These are phyloP conservation scores for Eimeria necatrix DNA, from an alignment of 169 alveolate species.

Conservation along the genomic window DNA sequence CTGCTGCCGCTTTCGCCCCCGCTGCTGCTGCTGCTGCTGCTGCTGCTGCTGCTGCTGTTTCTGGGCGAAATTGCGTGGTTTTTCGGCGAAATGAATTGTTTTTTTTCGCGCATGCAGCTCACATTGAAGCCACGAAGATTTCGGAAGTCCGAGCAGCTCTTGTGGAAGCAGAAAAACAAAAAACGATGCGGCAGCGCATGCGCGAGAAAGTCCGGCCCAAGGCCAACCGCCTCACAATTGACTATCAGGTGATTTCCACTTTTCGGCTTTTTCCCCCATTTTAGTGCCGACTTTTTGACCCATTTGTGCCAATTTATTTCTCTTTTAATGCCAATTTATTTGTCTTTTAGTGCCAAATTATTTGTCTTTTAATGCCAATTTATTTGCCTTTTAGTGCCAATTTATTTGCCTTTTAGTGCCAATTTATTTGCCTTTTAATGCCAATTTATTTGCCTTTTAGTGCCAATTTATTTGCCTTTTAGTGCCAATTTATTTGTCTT, in stretches of 20 bases:
- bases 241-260: constrained; percentile 73
- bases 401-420: not conserved
- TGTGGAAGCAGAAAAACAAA: constrained; percentile 96
- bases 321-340: too few species aligned
- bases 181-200: constrained; percentile 96
- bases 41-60: not conserved
- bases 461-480: too few species aligned
- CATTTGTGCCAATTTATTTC: too few species aligned
- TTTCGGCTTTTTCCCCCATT: not conserved
- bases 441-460: too few species aligned
- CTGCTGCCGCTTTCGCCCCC: not conserved
- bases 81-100: not conserved
- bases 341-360: not conserved
- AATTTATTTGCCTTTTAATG: too few species aligned
- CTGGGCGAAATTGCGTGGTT: not conserved
- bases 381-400: not conserved
- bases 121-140: constrained; percentile 93
- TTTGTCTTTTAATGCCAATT: not conserved
- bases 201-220: constrained; percentile 99
- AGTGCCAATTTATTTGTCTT: too few species aligned
- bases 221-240: constrained; percentile 91
- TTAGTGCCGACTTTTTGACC: too few species aligned
- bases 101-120: constrained; percentile 80
- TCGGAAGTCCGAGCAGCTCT: constrained; percentile 94
- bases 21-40: not conserved